Evolutionary conservation across 768 basidiomycete genomes (phyloP), one percentile per base, ranked within the genome.

Genomic region (Guyanaporus albipodus): DNA sequence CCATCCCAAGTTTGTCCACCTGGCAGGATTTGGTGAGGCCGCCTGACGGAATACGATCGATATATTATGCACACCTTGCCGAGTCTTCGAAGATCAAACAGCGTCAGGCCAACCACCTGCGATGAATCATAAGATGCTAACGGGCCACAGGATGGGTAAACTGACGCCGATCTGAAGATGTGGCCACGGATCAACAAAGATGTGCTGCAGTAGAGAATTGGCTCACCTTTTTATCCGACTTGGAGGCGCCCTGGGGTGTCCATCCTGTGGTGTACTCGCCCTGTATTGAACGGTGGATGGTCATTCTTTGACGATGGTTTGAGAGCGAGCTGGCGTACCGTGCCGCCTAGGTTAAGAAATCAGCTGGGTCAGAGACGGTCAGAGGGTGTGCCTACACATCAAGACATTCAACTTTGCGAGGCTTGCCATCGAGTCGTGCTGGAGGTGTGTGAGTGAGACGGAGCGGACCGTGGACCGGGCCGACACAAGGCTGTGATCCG

Each of bases 191-290:
- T 50, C 19, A 34, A 26, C 32, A 6, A 18, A 24, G 35, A 4
- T 24, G 6, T 17, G 32, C n/a, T 11, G 34, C 6, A 26, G 7
- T 31, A 8, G 32, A 44, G 32, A 23, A 37, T 11, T 15, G 11
- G 46, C 71, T 44, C 46, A 87, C 90, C 77, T 92, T 96, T 71
- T 95, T 95, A 71, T 95, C 93, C 6, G 91, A 94, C 61, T 84
- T 90, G 14, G 91, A 94, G 34, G 88, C 90, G n/a, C 92, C 92
- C 29, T 86, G 80, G 11, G 82, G 83, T 9, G 89, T 91, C 88
- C 89, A 95, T 63, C 93, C 92, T 42, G 92, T 95, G 52, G 92
- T 95, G 64, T 95, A 95, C 72, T 94, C 90, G 34, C 89, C 88
- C 82, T 79, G 43, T 4, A 21, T 29, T 18, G 28, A 26, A 28